Evolutionary conservation across 257 asterid species (phyloP), one percentile per base, ranked within the genome.

Genomic region (Solanum arcanum): DNA sequence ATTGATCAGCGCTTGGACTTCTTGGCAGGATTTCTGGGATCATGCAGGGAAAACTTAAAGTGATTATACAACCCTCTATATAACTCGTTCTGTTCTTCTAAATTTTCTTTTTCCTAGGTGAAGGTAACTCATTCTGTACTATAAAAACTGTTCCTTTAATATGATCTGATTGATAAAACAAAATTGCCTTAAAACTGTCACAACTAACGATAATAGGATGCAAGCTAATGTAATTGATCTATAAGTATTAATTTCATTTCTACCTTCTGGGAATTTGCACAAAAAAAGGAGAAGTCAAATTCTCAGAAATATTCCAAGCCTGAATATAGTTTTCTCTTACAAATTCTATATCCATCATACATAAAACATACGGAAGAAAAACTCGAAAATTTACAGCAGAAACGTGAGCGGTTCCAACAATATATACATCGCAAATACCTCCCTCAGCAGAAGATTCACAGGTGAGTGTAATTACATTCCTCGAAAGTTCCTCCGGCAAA

Each of bases 331-430:
- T 25, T 78, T 46, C 39, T 77, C 41, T 46, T 10, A 21, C 81
- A 73, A 73, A 73, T 35, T 41, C 56, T 20, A 74, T 21, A 74
- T 39, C 52, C 23, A 37, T 11, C 31, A 27, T 56, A 83, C 37
- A 56, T 85, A 62, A 77, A 87, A 33, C 35, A 13, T 83, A 42
- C 37, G 14, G 84, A 77, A 77, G 84, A 46, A 77, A 77, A 77
- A 77, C 62, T 14, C 9, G 25, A 44, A 20, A 77, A 25, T 44
- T 78, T 78, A 78, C 64, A 27, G 25, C 84, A 46, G 60, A 84
- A 87, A 95, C 98, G 86, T 97, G 98, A 42, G 98, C 98, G 5
- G 98, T 97, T 42, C 99, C 98, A 52, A 95, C 94, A 88, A 97
- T 74, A 90, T 94, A 94, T 52, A 97, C 97, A 87, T 97, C 97